These are phyloP conservation scores for Candida frijolesensis DNA, from an alignment of 1,139 yeast genomes.

Conservation along the genomic window DNA sequence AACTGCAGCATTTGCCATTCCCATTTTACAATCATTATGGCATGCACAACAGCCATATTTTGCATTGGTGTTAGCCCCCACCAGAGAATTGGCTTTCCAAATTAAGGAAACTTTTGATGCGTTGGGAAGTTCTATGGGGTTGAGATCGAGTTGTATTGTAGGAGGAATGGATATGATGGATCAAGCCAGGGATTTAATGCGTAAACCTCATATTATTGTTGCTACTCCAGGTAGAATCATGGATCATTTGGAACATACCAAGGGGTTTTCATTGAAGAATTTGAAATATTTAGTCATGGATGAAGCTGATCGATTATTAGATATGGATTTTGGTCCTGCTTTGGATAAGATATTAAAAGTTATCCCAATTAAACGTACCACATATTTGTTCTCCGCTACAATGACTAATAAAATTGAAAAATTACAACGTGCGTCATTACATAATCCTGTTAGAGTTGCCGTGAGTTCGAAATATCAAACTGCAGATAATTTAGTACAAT, in stretches of 20 bases:
- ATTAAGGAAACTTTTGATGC: conserved; percentile 96
- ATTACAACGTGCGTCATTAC: conserved; percentile 87
- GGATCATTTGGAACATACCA: conserved; percentile 94
- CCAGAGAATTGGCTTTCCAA: conserved; percentile 96
- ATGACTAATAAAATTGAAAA: conserved; percentile 95
- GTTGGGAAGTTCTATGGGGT: conserved; percentile 86
- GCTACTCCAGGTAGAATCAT: conserved; percentile 83
- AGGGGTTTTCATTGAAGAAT: conserved; percentile 82
- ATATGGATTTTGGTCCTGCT: conserved; percentile 96
- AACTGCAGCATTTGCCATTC: conserved; percentile 86
- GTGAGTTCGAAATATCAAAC: conserved; percentile 89
- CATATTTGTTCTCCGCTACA: conserved; percentile 92
- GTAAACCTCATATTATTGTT: conserved; percentile 91
- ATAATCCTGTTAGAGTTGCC: conserved; percentile 88
- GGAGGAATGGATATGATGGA: conserved; percentile 99
- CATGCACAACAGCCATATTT: conserved; percentile 85
- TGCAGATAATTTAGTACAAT: conserved; percentile 87
- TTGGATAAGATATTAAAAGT: conserved; percentile 81
- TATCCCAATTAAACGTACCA: conserved; percentile 83
- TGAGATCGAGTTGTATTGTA: conserved; percentile 81
- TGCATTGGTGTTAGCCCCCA: conserved; percentile 91
- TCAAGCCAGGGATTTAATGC: conserved; percentile 89
- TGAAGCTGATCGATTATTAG: conserved; percentile 94
- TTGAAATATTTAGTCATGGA: conserved; percentile 89
- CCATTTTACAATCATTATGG: conserved; percentile 89